Base-by-base conservation (phyloP, 495 filamentous ascomycete genomes). In the Trichoderma parareesei region DNA sequence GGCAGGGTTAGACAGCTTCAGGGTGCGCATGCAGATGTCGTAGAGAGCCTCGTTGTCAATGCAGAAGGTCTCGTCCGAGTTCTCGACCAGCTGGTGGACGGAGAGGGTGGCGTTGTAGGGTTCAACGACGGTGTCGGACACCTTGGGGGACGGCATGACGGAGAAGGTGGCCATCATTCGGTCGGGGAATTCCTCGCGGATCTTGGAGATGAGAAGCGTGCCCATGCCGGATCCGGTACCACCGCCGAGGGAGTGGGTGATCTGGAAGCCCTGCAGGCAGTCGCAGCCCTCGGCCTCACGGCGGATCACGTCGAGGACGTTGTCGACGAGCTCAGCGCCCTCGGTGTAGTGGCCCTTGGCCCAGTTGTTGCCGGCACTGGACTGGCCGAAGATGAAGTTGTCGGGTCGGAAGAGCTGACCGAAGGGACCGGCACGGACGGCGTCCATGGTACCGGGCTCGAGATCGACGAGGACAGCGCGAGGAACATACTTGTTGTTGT, bases 81-180 rank as follows among this genome's bases (percentile, higher is more conserved):
- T 97, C 88, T 99, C 94, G 76, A 99, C 95, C 69, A 99, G 87
- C 85, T 99, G 94, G 83, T 99, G 94, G 68, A 99, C 85, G 73
- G 94, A 99, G 68, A 99, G 90, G 72, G 94, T 99, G 73, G 94
- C 94, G 80, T 99, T 99, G 88, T 99, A 99, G 67, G 94, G 94
- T 85, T 99, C 94, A 76, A 99, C 94, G 72, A 99, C 94, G 78
- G 94, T 99, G 76, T 99, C 94, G 68, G 95, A 98, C 71, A 99
- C 94, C 88, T 98, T 99, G 74, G 94, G 94, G n/a, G 94, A 98
- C 68, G 94, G 94, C 61, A 99, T 88, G 73, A 99, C 94, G 74
- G 94, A 99, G 89, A 97, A 99, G 69, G 94, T 99, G 70, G 94
- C 94, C 94, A 99, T 99, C 94, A 99, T 99, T 74, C 94, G 93